phyloP scores from a whole-genome alignment of 371 early-diverging fungal species.

The Haplosporangium sp. region DNA sequence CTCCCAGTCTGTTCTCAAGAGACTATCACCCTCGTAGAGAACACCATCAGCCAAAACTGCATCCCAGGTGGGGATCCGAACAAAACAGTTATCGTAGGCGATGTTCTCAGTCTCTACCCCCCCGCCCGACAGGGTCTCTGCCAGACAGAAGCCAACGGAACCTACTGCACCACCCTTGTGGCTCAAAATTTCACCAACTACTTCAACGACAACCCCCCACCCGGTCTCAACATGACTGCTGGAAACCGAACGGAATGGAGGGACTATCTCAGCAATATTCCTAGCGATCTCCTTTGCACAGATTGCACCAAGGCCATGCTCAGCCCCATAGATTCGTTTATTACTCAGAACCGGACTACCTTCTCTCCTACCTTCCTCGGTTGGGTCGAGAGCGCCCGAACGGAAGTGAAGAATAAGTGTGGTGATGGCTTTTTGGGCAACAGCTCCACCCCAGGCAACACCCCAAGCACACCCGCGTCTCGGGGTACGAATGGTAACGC shows the following conservation, averaged over 20 bases:
- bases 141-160: constrained; percentile 24
- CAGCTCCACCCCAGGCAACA: constrained; percentile 6
- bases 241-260: constrained; percentile 17
- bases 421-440: constrained; percentile 36
- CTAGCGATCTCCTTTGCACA: constrained; percentile 37
- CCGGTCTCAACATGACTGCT: constrained; percentile 28
- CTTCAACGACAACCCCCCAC: constrained; percentile 22
- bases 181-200: constrained; percentile 24
- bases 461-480: neutral
- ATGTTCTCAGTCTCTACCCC: constrained; percentile 25
- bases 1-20: constrained; percentile 23
- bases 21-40: constrained; percentile 34
- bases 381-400: constrained; percentile 23
- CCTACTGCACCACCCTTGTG: constrained; percentile 36
- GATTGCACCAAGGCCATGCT: constrained; percentile 51
- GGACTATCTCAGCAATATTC: constrained; percentile 35
- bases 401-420: constrained; percentile 31
- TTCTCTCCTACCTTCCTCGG: constrained; percentile 7
- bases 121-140: constrained; percentile 39
- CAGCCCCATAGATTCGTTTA: constrained; percentile 36
- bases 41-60: constrained; percentile 43
- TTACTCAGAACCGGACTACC: constrained; percentile 17
- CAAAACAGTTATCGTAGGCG: constrained; percentile 25
- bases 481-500: neutral
- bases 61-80: constrained; percentile 23